phyloP scores from a whole-genome alignment of 805 yeast species.

The Nakazawaea populi region DNA sequence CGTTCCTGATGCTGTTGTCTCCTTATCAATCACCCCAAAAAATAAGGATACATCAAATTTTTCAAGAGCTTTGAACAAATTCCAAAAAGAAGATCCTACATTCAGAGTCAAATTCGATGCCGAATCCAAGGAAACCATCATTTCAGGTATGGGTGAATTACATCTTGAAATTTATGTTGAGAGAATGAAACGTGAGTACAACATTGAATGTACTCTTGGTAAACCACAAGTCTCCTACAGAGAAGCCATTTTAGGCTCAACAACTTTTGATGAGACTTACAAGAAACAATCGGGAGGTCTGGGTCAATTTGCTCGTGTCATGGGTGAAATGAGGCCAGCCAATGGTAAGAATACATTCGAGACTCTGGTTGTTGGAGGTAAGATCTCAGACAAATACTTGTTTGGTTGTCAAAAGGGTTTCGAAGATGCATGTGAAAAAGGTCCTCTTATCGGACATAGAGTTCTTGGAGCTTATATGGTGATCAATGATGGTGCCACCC shows the following conservation, averaged over 20 bases:
- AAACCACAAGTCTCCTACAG: conserved; percentile 98
- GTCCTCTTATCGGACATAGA: conserved; percentile 92
- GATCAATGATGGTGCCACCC: conserved; percentile 95
- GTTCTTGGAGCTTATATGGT: conserved; percentile 92
- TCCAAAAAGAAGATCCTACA: conserved; percentile 99
- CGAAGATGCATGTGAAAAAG: conserved; percentile 91
- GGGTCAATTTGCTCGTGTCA: conserved; percentile 97
- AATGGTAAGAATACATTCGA: conserved; percentile 68
- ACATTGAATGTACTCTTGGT: conserved; percentile 92
- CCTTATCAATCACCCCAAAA: conserved; percentile 84
- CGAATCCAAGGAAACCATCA: conserved; percentile 90
- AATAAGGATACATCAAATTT: conserved; percentile 83
- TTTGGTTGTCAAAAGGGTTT: conserved; percentile 94
- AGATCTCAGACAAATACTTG: conserved; percentile 90
- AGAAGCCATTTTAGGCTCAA: conserved; percentile 73
- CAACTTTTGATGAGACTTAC: conserved; percentile 88
- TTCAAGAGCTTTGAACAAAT: conserved; percentile 94
- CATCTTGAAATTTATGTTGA: conserved; percentile 97
- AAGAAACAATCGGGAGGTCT: conserved; percentile 99
- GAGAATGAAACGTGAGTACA: conserved; percentile 96
- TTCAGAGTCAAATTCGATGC: conserved; percentile 87
- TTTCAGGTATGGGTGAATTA: conserved; percentile 97
- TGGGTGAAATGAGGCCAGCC: conserved; percentile 68
- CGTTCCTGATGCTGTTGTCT: conserved; percentile 98
- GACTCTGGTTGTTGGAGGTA: conserved; percentile 93